A percentile compares a stretch with the other conserved stretches of the same genome.
These are phyloP conservation scores for Hypoxylon lienhwacheense DNA, from an alignment of 495 filamentous ascomycete species.

Conservation along the genomic window DNA sequence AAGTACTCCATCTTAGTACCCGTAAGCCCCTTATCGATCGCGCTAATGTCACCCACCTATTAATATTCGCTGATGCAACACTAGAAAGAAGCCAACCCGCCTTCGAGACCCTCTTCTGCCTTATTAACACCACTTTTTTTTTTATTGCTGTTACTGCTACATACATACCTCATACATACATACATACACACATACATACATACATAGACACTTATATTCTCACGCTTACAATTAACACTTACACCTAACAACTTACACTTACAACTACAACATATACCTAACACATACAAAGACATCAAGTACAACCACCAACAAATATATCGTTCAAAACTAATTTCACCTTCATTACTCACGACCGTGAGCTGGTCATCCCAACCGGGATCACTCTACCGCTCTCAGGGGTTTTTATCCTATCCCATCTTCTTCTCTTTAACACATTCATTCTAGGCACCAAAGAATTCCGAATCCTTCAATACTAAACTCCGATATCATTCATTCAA, in stretches of 20 bases:
- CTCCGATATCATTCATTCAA: background rate
- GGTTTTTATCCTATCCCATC: constrained; percentile 1
- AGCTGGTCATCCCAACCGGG: constrained; percentile 26
- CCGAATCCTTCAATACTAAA: constrained; percentile 1
- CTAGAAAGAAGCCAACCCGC: constrained; percentile 17
- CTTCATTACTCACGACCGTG: too few species aligned
- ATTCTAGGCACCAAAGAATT: too few species aligned
- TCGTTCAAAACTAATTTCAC: too few species aligned
- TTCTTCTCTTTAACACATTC: background rate
- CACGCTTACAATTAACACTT: too few species aligned
- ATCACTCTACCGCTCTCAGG: constrained; percentile 15
- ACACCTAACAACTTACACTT: too few species aligned
- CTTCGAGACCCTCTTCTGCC: constrained; percentile 20
- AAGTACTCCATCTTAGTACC: too few species aligned
- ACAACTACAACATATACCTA: background rate
- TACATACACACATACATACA: too few species aligned
- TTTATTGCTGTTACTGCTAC: constrained; percentile 6
- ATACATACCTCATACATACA: background rate
- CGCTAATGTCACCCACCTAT: constrained; percentile 26
- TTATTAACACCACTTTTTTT: constrained; percentile 3
- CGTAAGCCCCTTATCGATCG: constrained; percentile 30
- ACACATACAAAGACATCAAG: background rate
- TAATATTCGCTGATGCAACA: constrained; percentile 20
- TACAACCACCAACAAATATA: constrained; percentile 5
- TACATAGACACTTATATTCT: too few species aligned